Evolutionary conservation across 352 stramenopile species (phyloP).

Genomic region (Phytopythium vexans): DNA sequence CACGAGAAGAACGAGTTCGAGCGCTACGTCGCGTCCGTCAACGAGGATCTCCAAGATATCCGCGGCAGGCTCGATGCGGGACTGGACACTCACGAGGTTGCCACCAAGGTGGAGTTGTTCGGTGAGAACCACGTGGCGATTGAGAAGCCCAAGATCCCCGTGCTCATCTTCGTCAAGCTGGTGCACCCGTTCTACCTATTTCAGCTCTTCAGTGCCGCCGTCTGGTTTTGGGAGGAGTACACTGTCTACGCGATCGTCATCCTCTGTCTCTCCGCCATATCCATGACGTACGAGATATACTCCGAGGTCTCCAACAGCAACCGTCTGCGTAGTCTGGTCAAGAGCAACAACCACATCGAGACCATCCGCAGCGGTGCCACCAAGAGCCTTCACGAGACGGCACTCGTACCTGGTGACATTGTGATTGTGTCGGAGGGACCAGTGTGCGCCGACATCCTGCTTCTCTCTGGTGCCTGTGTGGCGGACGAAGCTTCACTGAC

Average conservation of each 20-base stretch:
- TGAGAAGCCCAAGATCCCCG: conserved; percentile 25
- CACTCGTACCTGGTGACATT: conserved; percentile 54
- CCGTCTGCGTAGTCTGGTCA: conserved; percentile 34
- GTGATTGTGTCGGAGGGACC: conserved; percentile 26
- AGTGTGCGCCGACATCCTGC: conserved; percentile 42
- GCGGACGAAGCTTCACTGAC: conserved; percentile 51
- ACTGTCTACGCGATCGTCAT: conserved; percentile 47
- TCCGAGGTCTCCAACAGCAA: conserved; percentile 42
- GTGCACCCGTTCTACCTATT: conserved; percentile 65
- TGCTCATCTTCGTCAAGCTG: conserved; percentile 49
- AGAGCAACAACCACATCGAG: conserved; percentile 24
- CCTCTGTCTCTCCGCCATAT: conserved; percentile 34
- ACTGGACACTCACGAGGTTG: conserved; percentile 13
- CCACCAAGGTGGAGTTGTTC: conserved; percentile 27
- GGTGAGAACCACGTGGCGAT: conserved; percentile 53
- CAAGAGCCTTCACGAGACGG: conserved; percentile 22
- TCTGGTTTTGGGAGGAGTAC: conserved; percentile 53
- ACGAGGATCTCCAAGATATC: conserved; percentile 30
- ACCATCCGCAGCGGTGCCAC: conserved; percentile 18
- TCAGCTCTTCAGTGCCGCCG: conserved; percentile 43
- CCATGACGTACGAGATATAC: conserved; percentile 49
- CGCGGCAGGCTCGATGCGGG: conserved; percentile 20
- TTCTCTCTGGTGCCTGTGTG: conserved; percentile 41
- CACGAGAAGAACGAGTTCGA: conserved; percentile 46
- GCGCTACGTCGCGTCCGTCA: conserved; percentile 42